A percentile compares a stretch with the other conserved stretches of the same genome.
phyloP scores from a whole-genome alignment of 441 rosid genomes.

The Brassica balearica region DNA sequence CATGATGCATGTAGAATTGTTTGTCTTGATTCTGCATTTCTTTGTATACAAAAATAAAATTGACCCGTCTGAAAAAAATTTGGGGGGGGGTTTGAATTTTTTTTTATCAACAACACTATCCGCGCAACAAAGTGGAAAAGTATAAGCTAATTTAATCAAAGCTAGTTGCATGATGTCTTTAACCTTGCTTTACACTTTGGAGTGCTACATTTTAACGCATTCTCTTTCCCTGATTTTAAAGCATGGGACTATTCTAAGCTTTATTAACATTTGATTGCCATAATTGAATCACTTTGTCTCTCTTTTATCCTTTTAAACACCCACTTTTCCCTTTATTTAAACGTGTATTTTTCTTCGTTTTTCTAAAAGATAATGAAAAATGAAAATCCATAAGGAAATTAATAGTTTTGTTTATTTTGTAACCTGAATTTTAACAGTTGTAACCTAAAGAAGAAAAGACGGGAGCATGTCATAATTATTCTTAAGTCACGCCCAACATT shows the following conservation, averaged over 20 bases:
- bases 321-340: conserved; percentile 27
- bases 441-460: background rate
- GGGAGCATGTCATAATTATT: conserved; percentile 14
- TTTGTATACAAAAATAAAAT: too few species aligned
- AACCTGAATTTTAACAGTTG: conserved; percentile 13
- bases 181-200: conserved; percentile 24
- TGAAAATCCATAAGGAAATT: background rate
- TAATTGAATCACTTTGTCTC: conserved; percentile 34
- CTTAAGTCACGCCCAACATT: conserved; percentile 27
- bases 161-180: conserved; percentile 22
- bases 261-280: conserved; percentile 32
- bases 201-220: conserved; percentile 5
- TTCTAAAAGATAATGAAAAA: background rate
- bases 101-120: background rate
- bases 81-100: too few species aligned
- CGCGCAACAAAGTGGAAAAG: conserved; percentile 16
- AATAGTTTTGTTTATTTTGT: background rate
- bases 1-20: too few species aligned
- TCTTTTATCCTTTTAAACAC: background rate
- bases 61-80: too few species aligned
- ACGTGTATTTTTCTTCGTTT: conserved; percentile 14
- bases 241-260: conserved; percentile 29
- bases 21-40: background rate
- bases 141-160: conserved; percentile 17
- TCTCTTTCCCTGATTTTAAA: conserved; percentile 35